Evolutionary conservation across 768 basidiomycete species (phyloP), one percentile per base, ranked within the genome.

Genomic region (Paxillus rubicundulus): DNA sequence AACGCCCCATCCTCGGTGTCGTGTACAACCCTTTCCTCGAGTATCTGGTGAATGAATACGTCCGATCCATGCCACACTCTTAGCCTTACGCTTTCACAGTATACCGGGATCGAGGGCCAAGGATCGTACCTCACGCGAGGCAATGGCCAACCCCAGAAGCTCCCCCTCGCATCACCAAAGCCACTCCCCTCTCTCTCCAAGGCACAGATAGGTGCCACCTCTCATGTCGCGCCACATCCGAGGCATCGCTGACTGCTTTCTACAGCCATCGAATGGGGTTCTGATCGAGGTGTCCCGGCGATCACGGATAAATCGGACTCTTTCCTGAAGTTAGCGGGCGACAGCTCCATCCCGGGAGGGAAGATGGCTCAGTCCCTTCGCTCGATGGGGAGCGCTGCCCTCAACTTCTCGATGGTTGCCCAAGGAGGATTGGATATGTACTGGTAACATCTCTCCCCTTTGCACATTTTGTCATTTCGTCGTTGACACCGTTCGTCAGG

Each of bases 11-110:
- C 7, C 77, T 97, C 16, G 95, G 95, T 1, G 93, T 98, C 37
- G 86, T 98, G 55, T 96, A 85, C 74, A 94, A 94, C 65, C 95
- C 95, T 0, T 94, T 93, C 78, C 78, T 94, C 49, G 81, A 92
- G 56, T 83, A 94, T 47, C 77, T 96, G 49, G 87, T 89, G 50
- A 57, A 78, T 53, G 60, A 8, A 27, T 21, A 21, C 4, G 32
- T 32, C 40, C 28, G 16, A 9, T 43, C 28, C 3, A 12, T 5
- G 21, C 13, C 34, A 18, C 5, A 14, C 24, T 24, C 2, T 39
- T 1, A 21, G 39, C 1, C 32, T 45, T 17, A 47, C 39, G 17
- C 16, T 10, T 47, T 13, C 3, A 3, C 53, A 87, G 84, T 96
- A 92, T 73, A 86, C 85, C 13, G 95, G 84, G 5, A 72, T 88